phyloP scores from a whole-genome alignment of 176 grass and related monocot species.

The Lolium multiflorum region DNA sequence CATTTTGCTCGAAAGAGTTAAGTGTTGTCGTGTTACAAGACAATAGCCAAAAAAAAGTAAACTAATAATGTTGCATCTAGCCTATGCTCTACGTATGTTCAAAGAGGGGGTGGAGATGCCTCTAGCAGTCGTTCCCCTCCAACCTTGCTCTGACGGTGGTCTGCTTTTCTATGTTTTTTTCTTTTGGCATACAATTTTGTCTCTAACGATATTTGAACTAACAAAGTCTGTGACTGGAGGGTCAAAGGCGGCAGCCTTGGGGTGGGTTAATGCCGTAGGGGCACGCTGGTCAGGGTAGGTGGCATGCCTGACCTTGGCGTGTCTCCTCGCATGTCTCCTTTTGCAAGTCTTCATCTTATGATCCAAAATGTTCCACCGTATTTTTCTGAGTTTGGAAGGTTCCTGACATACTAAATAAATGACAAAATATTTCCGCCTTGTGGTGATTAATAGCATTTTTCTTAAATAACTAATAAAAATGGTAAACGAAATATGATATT shows the following conservation, averaged over 20 bases:
- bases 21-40: conserved; percentile 3
- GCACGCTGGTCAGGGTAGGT: neutral
- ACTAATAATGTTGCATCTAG: neutral
- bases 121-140: neutral
- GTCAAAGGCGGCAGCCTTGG: neutral
- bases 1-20: conserved; percentile 21
- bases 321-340: neutral
- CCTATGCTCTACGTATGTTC: neutral
- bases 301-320: neutral
- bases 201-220: neutral
- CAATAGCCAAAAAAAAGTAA: neutral
- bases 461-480: no score
- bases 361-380: neutral
- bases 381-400: neutral
- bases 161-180: neutral
- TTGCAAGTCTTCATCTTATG: neutral
- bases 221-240: neutral
- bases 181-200: neutral
- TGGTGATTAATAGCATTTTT: no score
- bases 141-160: neutral
- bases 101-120: neutral
- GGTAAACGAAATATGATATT: no score
- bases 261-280: neutral
- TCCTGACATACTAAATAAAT: no score
- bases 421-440: no score